phyloP scores from a whole-genome alignment of 768 basidiomycete species.

The Lanmaoa pseudosensibilis region DNA sequence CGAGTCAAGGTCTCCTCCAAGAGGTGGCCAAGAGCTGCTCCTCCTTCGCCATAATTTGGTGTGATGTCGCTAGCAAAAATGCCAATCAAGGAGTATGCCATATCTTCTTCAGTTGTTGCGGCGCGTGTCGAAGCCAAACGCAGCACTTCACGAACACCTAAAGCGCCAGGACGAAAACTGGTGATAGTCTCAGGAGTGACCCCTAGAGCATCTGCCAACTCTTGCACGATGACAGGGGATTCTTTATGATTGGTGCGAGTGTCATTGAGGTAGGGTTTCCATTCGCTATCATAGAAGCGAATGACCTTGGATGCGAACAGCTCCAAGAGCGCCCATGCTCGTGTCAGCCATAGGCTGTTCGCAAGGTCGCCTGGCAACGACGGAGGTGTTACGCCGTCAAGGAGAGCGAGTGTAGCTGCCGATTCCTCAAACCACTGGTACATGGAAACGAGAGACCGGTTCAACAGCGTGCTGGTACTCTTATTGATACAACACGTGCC shows the following conservation, averaged over 20 bases:
- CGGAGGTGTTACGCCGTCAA: constrained; percentile 1
- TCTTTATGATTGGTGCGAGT: constrained; percentile 9
- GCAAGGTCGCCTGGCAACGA: constrained; percentile 3
- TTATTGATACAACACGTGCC: constrained; percentile 14
- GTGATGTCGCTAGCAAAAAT: constrained; percentile 5
- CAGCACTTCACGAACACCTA: constrained; percentile 2
- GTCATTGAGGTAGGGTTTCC: constrained; percentile 11
- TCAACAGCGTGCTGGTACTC: constrained; percentile 1
- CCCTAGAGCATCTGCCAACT: constrained; percentile 4
- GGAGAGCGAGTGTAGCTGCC: constrained; percentile 4
- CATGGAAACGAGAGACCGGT: constrained; percentile 9
- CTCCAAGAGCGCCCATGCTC: constrained; percentile 15
- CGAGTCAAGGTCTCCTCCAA: constrained; percentile 7
- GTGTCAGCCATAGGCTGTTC: constrained; percentile 9
- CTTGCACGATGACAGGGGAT: constrained; percentile 4
- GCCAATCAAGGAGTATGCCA: constrained; percentile 8
- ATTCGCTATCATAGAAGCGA: constrained; percentile 11
- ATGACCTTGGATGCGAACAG: constrained; percentile 11
- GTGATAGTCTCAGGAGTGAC: constrained; percentile 9
- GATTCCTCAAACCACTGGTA: constrained; percentile 12
- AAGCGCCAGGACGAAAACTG: constrained; percentile 1
- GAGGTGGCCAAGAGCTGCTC: constrained; percentile 10
- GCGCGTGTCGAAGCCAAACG: constrained; percentile 10
- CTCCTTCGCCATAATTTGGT: constrained; percentile 11
- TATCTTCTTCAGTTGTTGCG: constrained; percentile 7